These are phyloP conservation scores for Lasiodiplodia gonubiensis DNA, from an alignment of 2,329 filamentous ascomycete species.

Conservation along the genomic window DNA sequence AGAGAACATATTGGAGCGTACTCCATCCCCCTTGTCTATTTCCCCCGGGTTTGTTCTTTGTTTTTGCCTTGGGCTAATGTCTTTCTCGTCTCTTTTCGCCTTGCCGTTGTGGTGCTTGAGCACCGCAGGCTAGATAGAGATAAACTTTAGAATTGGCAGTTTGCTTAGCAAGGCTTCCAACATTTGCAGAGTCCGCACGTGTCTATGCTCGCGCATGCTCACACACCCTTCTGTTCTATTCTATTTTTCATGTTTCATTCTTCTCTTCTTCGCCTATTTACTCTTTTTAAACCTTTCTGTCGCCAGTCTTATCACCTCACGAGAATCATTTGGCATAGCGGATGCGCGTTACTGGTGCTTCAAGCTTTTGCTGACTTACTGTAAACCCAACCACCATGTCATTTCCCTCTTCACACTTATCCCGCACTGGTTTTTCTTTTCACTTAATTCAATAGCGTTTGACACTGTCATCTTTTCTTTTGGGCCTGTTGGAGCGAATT, in stretches of 20 bases:
- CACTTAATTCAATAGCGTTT: slow-evolving; percentile 13
- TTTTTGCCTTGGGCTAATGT: slow-evolving; percentile 22
- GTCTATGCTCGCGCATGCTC: background rate
- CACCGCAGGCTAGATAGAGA: slow-evolving; percentile 18
- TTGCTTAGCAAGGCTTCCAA: background rate
- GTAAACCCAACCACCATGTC: background rate
- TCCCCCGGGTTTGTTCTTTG: background rate
- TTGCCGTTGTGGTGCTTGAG: background rate
- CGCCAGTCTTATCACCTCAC: background rate
- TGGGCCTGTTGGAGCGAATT: background rate
- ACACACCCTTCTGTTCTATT: background rate
- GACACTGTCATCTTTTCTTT: background rate
- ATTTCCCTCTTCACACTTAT: background rate
- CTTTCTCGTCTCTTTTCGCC: background rate
- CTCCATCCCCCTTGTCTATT: slow-evolving; percentile 6
- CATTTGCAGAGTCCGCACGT: background rate
- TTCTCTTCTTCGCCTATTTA: background rate
- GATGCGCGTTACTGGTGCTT: slow-evolving; percentile 13
- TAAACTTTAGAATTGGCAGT: slow-evolving; percentile 21
- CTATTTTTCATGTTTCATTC: background rate
- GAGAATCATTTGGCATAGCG: slow-evolving; percentile 17
- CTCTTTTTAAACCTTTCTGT: background rate
- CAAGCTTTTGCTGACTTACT: background rate
- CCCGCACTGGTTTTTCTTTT: background rate
- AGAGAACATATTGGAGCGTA: background rate